A percentile compares a stretch with the other conserved stretches of the same genome.
phyloP scores from a whole-genome alignment of 352 stramenopile species.

The Phytopythium delawarense region DNA sequence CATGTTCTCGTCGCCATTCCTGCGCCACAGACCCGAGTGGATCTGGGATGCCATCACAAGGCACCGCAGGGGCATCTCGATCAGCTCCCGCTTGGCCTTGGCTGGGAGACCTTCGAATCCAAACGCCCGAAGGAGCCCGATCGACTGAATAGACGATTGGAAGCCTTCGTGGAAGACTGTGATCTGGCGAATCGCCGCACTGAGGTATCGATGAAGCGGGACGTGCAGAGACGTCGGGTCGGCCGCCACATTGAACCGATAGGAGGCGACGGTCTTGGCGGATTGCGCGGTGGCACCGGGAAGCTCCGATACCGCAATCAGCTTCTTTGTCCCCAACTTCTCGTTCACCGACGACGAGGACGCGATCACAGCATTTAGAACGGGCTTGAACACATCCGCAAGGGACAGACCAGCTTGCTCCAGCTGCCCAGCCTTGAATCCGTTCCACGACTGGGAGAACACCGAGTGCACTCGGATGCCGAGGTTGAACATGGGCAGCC shows the following conservation, averaged over 20 bases:
- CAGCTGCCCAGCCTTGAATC: constrained; percentile 43
- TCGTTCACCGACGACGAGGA: constrained; percentile 48
- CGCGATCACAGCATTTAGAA: constrained; percentile 36
- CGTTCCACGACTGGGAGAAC: constrained; percentile 76
- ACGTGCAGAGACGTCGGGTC: constrained; percentile 74
- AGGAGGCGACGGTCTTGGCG: constrained; percentile 24
- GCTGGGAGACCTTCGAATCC: constrained; percentile 44
- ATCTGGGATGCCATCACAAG: constrained; percentile 87
- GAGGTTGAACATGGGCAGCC: constrained; percentile 88
- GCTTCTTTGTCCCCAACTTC: constrained; percentile 44
- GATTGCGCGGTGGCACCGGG: constrained; percentile 12
- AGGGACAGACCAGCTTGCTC: constrained; percentile 23
- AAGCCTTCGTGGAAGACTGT: constrained; percentile 55
- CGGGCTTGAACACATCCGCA: constrained; percentile 40
- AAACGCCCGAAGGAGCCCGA: constrained; percentile 50
- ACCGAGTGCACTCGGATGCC: constrained; percentile 84
- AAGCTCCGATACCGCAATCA: constrained; percentile 34
- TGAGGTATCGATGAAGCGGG: constrained; percentile 78
- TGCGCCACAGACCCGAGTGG: constrained; percentile 82
- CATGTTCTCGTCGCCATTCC: constrained; percentile 89
- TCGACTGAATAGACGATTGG: constrained; percentile 35
- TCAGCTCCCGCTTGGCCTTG: constrained; percentile 50
- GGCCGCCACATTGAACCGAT: constrained; percentile 63
- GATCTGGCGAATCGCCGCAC: constrained; percentile 63
- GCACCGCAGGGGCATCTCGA: constrained; percentile 78